phyloP scores from a whole-genome alignment of 306 rosid genomes.

The Vicia villosa region DNA sequence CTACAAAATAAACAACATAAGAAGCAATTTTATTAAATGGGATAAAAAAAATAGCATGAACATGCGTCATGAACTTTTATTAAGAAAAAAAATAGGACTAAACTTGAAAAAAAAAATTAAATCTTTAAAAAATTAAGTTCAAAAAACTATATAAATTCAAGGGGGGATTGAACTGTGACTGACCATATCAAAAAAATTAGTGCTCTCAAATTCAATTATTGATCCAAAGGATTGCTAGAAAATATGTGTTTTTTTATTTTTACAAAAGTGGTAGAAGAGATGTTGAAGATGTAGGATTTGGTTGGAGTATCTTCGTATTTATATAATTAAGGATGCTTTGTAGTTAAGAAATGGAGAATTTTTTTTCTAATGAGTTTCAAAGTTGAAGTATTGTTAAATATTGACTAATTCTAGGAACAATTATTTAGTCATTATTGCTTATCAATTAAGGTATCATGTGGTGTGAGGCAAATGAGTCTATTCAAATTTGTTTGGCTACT shows the following conservation, averaged over 20 bases:
- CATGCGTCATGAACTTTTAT: no score
- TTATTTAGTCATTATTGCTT: not conserved
- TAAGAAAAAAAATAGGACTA: no score
- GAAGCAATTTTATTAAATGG: not conserved
- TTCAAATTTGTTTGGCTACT: constrained; percentile 20
- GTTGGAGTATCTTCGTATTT: not conserved
- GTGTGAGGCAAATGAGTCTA: not conserved
- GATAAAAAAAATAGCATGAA: no score
- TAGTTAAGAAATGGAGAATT: constrained; percentile 29
- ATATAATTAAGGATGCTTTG: constrained; percentile 39
- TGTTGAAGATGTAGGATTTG: constrained; percentile 4
- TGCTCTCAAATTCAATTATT: no score
- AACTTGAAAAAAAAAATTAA: no score
- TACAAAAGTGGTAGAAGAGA: constrained; percentile 33
- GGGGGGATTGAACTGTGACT: constrained; percentile 8
- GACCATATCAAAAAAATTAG: no score
- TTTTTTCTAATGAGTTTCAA: not conserved
- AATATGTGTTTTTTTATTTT: no score
- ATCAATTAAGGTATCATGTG: not conserved
- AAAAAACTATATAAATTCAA: not conserved
- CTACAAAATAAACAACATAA: constrained; percentile 28
- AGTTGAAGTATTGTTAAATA: not conserved
- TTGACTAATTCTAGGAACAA: not conserved
- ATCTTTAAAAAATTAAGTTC: no score
- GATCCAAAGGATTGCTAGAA: no score